Evolutionary conservation across 352 stramenopile genomes (phyloP).

Genomic region (Nothophytophthora sp.): DNA sequence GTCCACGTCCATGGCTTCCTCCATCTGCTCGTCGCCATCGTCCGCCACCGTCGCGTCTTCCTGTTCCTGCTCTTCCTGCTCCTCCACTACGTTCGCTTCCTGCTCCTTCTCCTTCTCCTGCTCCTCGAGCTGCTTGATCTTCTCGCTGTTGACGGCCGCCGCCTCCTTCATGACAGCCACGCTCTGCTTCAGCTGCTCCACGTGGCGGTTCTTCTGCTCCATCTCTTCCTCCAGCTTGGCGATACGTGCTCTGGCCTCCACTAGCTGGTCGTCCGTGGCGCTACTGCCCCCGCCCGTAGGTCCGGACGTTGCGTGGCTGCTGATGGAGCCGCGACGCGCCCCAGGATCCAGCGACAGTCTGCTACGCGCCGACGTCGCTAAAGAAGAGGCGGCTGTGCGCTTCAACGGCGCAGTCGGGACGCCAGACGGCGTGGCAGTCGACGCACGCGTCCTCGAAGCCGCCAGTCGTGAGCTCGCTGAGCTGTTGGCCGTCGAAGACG

Average conservation of each 20-base stretch:
- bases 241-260: slow-evolving; percentile 49
- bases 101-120: slow-evolving; percentile 21
- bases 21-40: slow-evolving; percentile 25
- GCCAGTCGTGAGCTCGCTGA: slow-evolving; percentile 14
- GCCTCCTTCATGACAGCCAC: slow-evolving; percentile 51
- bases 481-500: slow-evolving; percentile 2
- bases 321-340: too few relatives aligned
- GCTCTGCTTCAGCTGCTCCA: slow-evolving; percentile 72
- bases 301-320: slow-evolving; percentile 6
- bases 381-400: slow-evolving; percentile 3
- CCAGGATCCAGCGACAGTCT: slow-evolving; percentile 44
- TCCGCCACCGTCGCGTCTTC: slow-evolving; percentile 11
- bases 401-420: too few relatives aligned
- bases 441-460: slow-evolving; percentile 13
- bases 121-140: slow-evolving; percentile 31
- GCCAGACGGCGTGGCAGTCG: slow-evolving; percentile 19
- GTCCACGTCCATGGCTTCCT: slow-evolving; percentile 41
- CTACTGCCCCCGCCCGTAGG: not conserved
- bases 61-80: slow-evolving; percentile 11
- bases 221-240: slow-evolving; percentile 67
- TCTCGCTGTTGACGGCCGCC: slow-evolving; percentile 20
- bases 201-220: slow-evolving; percentile 66
- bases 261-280: slow-evolving; percentile 46
- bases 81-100: too few relatives aligned
- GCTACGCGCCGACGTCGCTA: slow-evolving; percentile 1